A percentile compares a stretch with the other conserved stretches of the same genome.
These are phyloP conservation scores for Piromyces finnis DNA, from an alignment of 192 early-diverging fungal species.

Conservation along the genomic window DNA sequence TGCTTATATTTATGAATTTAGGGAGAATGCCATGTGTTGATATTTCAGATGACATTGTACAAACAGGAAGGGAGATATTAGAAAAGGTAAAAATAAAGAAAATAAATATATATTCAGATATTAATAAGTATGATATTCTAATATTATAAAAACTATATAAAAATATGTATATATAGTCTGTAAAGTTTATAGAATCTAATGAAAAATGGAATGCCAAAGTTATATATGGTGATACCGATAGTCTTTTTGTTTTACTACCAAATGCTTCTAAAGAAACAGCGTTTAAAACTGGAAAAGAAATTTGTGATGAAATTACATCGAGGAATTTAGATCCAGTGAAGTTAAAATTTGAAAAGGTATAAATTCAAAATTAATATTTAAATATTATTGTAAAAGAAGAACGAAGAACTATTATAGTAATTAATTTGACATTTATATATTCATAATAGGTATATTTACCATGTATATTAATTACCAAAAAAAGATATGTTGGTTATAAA, in stretches of 20 bases:
- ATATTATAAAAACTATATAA: too few species aligned
- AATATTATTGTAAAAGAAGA: too few species aligned
- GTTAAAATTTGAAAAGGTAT: slow-evolving; percentile 84
- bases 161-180: slow-evolving; percentile 13
- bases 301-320: slow-evolving; percentile 52
- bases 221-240: slow-evolving; percentile 90
- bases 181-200: slow-evolving; percentile 39
- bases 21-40: slow-evolving; percentile 81
- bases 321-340: slow-evolving; percentile 65
- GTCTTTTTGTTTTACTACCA: slow-evolving; percentile 59
- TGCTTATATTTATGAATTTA: slow-evolving; percentile 70
- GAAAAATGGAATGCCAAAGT: slow-evolving; percentile 56
- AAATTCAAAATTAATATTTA: background rate
- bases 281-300: slow-evolving; percentile 64
- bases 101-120: too few species aligned
- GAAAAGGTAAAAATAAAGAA: slow-evolving; percentile 37
- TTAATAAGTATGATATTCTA: too few species aligned
- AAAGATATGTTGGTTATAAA: slow-evolving; percentile 81
- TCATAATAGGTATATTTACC: slow-evolving; percentile 77
- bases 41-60: slow-evolving; percentile 81
- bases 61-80: slow-evolving; percentile 64
- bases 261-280: slow-evolving; percentile 51
- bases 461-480: slow-evolving; percentile 76
- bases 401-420: too few species aligned
- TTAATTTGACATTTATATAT: too few species aligned